phyloP scores from a whole-genome alignment of 306 rosid species.

The Abrus precatorius region DNA sequence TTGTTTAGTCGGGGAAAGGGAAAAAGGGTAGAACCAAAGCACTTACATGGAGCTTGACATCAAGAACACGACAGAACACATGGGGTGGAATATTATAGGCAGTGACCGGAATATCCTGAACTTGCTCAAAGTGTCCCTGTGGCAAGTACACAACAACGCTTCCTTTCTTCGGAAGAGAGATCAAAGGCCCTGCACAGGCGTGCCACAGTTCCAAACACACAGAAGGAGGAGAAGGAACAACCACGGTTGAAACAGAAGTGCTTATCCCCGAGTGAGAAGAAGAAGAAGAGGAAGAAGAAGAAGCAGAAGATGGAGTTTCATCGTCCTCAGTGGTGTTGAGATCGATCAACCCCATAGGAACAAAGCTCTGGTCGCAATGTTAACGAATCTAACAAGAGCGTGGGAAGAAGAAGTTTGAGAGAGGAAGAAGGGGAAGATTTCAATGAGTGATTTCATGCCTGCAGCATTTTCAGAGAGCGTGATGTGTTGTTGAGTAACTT shows the following conservation, averaged over 20 bases:
- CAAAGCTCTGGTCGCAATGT: constrained; percentile 36
- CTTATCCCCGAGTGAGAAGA: constrained; percentile 65
- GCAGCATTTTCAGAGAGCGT: constrained; percentile 67
- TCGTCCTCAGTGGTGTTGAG: constrained; percentile 96
- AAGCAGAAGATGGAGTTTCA: constrained; percentile 69
- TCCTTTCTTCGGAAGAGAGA: constrained; percentile 90
- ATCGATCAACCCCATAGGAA: constrained; percentile 82
- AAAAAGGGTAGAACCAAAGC: background rate
- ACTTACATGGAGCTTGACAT: constrained; percentile 93
- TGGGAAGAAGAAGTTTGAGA: constrained; percentile 8
- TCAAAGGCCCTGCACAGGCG: constrained; percentile 97
- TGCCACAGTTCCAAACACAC: constrained; percentile 99
- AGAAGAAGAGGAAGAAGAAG: constrained; percentile 62
- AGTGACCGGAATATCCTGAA: constrained; percentile 73
- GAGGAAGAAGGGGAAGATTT: constrained; percentile 42
- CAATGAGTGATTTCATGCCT: constrained; percentile 62
- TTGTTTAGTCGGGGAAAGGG: background rate
- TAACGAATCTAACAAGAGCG: constrained; percentile 28
- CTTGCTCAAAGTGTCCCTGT: constrained; percentile 89
- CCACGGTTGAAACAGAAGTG: constrained; percentile 49
- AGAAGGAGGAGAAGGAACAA: constrained; percentile 54
- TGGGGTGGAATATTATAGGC: constrained; percentile 80
- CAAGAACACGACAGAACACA: constrained; percentile 91
- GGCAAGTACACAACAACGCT: constrained; percentile 87
- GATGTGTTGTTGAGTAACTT: constrained; percentile 56